phyloP scores from a whole-genome alignment of 108 stramenopile species.

The Conticribra weissflogii region DNA sequence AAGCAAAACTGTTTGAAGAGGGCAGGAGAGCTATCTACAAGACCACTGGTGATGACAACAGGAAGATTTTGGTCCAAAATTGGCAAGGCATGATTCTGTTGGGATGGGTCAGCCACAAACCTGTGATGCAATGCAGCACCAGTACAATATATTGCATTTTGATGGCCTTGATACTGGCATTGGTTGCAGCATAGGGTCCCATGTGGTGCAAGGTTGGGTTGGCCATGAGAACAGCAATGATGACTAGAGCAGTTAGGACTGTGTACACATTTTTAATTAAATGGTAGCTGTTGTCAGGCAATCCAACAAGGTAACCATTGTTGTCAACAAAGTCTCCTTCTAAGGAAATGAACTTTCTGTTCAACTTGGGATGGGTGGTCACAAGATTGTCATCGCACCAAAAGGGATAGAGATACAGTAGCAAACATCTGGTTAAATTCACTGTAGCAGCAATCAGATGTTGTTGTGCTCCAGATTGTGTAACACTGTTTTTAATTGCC shows the following conservation, averaged over 20 bases:
- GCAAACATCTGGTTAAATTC: too few species aligned
- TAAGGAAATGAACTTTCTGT: slow-evolving; percentile 8
- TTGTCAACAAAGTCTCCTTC: slow-evolving; percentile 5
- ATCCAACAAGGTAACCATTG: not conserved
- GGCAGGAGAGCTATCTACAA: too few species aligned
- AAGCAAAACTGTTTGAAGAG: too few species aligned
- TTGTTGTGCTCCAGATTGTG: too few species aligned
- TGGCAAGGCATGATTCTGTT: slow-evolving; percentile 10
- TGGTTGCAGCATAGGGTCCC: not conserved
- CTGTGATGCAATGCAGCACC: slow-evolving; percentile 16
- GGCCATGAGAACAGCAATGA: not conserved
- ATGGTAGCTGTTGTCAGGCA: not conserved
- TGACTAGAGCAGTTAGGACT: not conserved
- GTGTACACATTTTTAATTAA: not conserved
- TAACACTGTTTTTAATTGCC: too few species aligned
- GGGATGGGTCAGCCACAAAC: slow-evolving; percentile 2
- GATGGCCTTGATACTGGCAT: slow-evolving; percentile 4
- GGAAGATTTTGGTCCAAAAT: slow-evolving; percentile 13
- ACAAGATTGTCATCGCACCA: too few species aligned
- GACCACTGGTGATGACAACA: too few species aligned
- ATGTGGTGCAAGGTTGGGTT: not conserved
- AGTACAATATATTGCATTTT: slow-evolving; percentile 10
- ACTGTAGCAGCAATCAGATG: too few species aligned
- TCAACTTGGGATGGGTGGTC: too few species aligned
- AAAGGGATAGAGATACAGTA: too few species aligned